Base-by-base conservation (phyloP, 2,329 filamentous ascomycete genomes). In the Microascus cirrosus region DNA sequence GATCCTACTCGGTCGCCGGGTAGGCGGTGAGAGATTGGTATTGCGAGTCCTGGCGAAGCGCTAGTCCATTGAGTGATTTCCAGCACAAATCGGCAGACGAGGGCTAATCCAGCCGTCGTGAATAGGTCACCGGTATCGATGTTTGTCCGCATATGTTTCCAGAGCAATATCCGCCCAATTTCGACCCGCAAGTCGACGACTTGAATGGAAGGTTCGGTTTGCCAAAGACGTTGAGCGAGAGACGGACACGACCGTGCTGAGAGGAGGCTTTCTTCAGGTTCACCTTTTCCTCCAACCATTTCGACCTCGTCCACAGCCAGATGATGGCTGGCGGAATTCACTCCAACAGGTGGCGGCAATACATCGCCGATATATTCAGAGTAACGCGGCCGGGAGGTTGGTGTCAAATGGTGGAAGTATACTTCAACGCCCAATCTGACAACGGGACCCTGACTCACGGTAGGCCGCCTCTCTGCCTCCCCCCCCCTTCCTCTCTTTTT, bases 321-420 rank as follows among this genome's bases (percentile, higher is more conserved):
- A 79, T 87, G 71, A 75, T 90, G 69, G 76, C 81, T 62, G 83
- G 83, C 24, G 90, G 89, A 0, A 88, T 95, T 64, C 79, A 92
- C 65, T 74, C 77, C 59, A 73, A 77, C 61, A 80, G 90, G 68
- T 96, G 92, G 92, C 71, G 74, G 58, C 77, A 78, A 35, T 96
- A 95, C 70, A 71, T 95, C 62, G 76, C 77, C 63, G 92, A 96
- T 64, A 87, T 95, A 60, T 81, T 83, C 62, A 78, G 82, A 24
- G 79, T 90, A 11, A 74, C 92, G 61, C 86, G 83, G 55, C 86
- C 84, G 6, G 87, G 85, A 2, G 91, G 92, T 1, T 96, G 90
- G 90, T 80, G 88, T 60, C 90, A 96, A 67, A 85, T 95, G 79
- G 82, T 89, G n/a, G 92, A 96, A 67, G 81, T 92, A 64, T 90